phyloP scores from a whole-genome alignment of 192 early-diverging fungal genomes.

The Chytriomyces hyalinus region DNA sequence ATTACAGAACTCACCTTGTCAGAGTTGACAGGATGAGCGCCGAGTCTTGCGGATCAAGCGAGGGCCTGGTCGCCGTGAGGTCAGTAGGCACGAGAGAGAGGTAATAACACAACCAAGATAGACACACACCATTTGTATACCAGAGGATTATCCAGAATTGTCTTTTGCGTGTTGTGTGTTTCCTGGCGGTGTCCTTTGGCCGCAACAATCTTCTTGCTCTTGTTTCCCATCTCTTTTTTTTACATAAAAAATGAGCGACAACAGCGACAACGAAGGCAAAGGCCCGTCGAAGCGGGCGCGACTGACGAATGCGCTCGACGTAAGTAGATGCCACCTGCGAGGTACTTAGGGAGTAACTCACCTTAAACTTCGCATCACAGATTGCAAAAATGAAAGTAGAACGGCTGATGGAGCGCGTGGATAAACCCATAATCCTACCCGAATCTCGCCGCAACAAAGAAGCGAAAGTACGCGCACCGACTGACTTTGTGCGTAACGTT shows the following conservation, averaged over 20 bases:
- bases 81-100: no score
- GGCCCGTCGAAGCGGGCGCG: no score
- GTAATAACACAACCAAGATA: neutral
- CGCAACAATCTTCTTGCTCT: no score
- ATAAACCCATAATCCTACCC: constrained; percentile 81
- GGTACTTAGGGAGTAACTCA: neutral
- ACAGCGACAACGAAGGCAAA: no score
- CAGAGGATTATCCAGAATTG: constrained; percentile 1
- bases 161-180: neutral
- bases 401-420: constrained; percentile 75
- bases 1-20: no score
- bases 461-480: constrained; percentile 66
- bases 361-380: constrained; percentile 2
- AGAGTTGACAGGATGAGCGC: no score
- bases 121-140: neutral
- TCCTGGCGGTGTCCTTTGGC: no score
- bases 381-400: constrained; percentile 58
- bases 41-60: no score
- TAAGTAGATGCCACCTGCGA: no score
- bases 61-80: no score
- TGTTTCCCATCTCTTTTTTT: no score
- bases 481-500: constrained; percentile 88
- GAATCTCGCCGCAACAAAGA: constrained; percentile 44
- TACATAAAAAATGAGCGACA: neutral
- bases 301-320: no score